phyloP scores from a whole-genome alignment of 2,329 filamentous ascomycete genomes.

The Sporothrix globosa region DNA sequence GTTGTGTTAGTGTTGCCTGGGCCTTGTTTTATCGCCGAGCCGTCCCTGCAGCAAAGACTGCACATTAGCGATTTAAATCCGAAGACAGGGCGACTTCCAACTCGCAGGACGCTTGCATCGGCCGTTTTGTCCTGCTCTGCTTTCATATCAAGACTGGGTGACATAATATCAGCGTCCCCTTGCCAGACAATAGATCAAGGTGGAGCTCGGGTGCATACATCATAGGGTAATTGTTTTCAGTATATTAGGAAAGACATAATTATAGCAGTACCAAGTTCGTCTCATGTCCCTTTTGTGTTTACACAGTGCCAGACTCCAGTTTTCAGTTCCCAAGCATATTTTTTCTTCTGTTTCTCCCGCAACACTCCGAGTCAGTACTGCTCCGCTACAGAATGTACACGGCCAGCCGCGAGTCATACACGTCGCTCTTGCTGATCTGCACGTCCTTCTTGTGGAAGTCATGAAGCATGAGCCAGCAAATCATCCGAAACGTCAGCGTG shows the following conservation, averaged over 20 bases:
- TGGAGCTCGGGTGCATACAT: background rate
- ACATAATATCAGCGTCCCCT: background rate
- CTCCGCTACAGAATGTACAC: conserved; percentile 51
- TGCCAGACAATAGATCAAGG: background rate
- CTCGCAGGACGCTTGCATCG: background rate
- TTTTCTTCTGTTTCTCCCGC: background rate
- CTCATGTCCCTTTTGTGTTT: background rate
- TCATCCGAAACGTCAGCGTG: conserved; percentile 60
- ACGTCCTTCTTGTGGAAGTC: conserved; percentile 60
- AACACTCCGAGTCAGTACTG: background rate
- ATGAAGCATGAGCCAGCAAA: conserved; percentile 62
- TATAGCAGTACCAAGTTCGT: background rate
- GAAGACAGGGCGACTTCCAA: background rate
- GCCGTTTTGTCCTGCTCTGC: background rate
- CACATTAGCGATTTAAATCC: conserved; percentile 1
- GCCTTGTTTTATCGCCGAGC: conserved; percentile 21
- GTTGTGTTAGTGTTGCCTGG: background rate
- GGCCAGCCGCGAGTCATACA: conserved; percentile 58
- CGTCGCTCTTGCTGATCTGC: conserved; percentile 57
- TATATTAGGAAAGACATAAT: background rate
- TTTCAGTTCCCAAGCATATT: background rate
- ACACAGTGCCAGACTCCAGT: background rate
- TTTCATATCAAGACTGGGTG: background rate
- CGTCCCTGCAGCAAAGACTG: background rate
- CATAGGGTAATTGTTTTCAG: background rate